Percentiles rank a stretch among this genome's conserved stretches.
Conservation (phyloP, 176 grass and related monocot species). For the Saccharum officinarum region DNA sequence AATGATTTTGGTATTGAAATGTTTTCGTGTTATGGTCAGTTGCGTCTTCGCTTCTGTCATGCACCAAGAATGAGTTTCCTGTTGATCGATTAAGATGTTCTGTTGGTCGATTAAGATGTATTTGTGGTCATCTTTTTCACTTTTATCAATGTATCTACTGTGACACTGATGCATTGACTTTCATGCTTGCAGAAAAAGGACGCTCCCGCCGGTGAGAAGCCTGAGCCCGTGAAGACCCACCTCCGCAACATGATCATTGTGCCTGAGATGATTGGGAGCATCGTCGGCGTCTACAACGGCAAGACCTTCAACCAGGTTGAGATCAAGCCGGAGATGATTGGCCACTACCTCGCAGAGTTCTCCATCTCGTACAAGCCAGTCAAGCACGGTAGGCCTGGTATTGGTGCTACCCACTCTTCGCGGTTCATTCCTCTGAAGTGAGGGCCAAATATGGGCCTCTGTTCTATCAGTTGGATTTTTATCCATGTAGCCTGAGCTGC, state of each 20-base stretch:
- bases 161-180: not conserved
- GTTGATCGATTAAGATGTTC: not conserved
- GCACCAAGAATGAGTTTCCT: not conserved
- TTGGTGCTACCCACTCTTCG: conserved; percentile 78
- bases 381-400: conserved; percentile 55
- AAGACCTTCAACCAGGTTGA: conserved; percentile 74
- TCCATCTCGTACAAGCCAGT: conserved; percentile 74
- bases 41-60: not conserved
- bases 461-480: not conserved
- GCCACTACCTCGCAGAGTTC: conserved; percentile 74
- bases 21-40: not conserved
- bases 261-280: conserved; percentile 80
- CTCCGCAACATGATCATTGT: conserved; percentile 85
- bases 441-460: conserved; percentile 11
- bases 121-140: no score
- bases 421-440: conserved; percentile 85
- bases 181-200: conserved; percentile 53
- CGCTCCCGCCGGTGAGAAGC: conserved; percentile 69
- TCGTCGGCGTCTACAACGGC: conserved; percentile 65
- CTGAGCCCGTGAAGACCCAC: conserved; percentile 67
- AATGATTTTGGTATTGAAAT: not conserved
- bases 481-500: conserved; percentile 18
- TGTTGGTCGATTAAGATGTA: not conserved
- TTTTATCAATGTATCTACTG: not conserved
- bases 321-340: conserved; percentile 84